Base-by-base conservation (phyloP, 306 rosid species). In the Cotoneaster glaucophyllus region DNA sequence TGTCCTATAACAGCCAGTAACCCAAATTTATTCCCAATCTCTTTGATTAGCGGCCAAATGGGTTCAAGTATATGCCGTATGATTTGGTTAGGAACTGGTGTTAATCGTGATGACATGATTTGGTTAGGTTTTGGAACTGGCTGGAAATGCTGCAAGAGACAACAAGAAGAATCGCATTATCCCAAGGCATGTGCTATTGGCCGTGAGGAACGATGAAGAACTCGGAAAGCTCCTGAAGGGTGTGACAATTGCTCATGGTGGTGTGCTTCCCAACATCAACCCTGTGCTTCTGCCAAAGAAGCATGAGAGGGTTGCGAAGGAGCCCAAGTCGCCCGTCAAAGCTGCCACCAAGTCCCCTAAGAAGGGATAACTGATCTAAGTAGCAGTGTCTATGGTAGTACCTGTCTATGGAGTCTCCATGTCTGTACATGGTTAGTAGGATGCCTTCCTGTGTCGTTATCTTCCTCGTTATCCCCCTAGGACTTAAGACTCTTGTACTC, bases 71-170 rank as follows among this genome's bases (percentile, higher is more conserved):
- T 12, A 59, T 24, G 11, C 3, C 3, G 17, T 26, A 25, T 15
- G 56, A 22, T 9, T 1, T 22, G 11, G 54, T 43, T 61, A 24
- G 29, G 29, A 10, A 18, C 4, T 73, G 64, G 56, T 57, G 44
- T 43, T 68, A 52, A 52, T 28, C 4, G 19, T 62, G 29, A 18
- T 54, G 41, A 28, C 4, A 21, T 25, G 6, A 50, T 73, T 73
- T 67, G 17, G 63, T 24, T 80, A 86, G 90, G 88, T 86, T 70
- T 72, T 84, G 86, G 90, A 86, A 70, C 17, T 86, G 66, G 88
- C 90, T 67, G 90, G 88, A 25, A 86, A 86, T 86, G 90, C 88
- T 43, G 88, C 86, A 6, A 79, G 88, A 53, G 88, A 86, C 53
- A 86, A 82, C 79, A 84, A 86, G 72, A 86, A 79, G 74, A 85